Evolutionary conservation across 371 early-diverging fungal genomes (phyloP).

Genomic region (Circinella umbellata): DNA sequence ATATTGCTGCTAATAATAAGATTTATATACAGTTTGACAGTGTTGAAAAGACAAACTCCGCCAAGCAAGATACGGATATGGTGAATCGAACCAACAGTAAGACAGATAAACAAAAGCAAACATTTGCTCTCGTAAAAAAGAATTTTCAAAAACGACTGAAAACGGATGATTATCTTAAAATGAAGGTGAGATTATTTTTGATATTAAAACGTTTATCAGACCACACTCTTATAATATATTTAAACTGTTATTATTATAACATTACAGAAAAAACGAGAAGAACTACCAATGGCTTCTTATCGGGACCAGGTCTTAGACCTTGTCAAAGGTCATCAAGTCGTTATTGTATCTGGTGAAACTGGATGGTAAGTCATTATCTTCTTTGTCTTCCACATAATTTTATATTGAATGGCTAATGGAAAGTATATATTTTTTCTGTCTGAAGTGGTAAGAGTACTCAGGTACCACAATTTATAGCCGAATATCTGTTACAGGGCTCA

Average conservation of each 20-base stretch:
- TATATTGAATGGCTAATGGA: slow-evolving; percentile 26
- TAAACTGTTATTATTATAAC: neutral
- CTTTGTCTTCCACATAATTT: too few relatives aligned
- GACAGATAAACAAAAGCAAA: slow-evolving; percentile 2
- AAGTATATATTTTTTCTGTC: neutral
- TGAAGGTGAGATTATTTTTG: slow-evolving; percentile 28
- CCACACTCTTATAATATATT: too few relatives aligned
- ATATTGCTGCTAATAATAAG: neutral
- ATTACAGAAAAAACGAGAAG: slow-evolving; percentile 52
- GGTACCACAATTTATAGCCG: slow-evolving; percentile 87
- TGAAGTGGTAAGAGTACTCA: slow-evolving; percentile 92
- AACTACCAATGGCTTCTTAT: slow-evolving; percentile 67
- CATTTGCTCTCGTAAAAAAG: slow-evolving; percentile 21
- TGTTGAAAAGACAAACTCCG: neutral
- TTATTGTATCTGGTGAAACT: slow-evolving; percentile 90
- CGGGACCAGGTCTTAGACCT: slow-evolving; percentile 58
- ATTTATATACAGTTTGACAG: neutral
- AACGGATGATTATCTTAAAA: slow-evolving; percentile 35
- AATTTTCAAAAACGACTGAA: slow-evolving; percentile 33
- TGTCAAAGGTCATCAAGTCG: slow-evolving; percentile 63
- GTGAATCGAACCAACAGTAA: neutral
- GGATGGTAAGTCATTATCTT: slow-evolving; percentile 58
- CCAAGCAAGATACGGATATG: neutral
- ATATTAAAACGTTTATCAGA: too few relatives aligned
- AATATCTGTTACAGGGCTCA: slow-evolving; percentile 49